A percentile compares a stretch with the other conserved stretches of the same genome.
phyloP scores from a whole-genome alignment of 495 filamentous ascomycete genomes.

The Podospora appendiculata region DNA sequence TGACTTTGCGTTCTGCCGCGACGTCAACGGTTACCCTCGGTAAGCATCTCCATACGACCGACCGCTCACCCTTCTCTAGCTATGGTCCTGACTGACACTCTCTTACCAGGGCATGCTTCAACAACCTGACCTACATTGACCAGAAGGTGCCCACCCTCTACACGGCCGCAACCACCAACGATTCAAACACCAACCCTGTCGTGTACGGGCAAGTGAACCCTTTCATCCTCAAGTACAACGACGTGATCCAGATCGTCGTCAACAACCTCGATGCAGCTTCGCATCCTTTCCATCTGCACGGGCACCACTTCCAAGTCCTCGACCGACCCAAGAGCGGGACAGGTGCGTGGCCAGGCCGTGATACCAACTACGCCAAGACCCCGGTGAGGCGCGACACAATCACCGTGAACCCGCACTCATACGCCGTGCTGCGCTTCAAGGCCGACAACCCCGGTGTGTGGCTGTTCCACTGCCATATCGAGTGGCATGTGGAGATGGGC shows the following conservation, averaged over 20 bases:
- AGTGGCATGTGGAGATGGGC: constrained; percentile 73
- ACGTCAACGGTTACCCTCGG: constrained; percentile 56
- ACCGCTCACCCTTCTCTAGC: too few species aligned
- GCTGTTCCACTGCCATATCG: constrained; percentile 77
- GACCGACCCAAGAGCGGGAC: constrained; percentile 35
- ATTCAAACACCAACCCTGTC: constrained; percentile 47
- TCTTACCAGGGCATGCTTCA: constrained; percentile 57
- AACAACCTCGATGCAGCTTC: constrained; percentile 68
- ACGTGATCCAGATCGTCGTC: constrained; percentile 70
- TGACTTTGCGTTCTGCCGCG: constrained; percentile 52
- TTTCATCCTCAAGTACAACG: constrained; percentile 52
- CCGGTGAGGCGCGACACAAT: constrained; percentile 49
- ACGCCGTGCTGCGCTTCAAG: constrained; percentile 50
- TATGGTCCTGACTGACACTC: not conserved
- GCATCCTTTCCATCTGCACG: constrained; percentile 53
- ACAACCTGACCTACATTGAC: constrained; percentile 61
- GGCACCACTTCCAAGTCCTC: constrained; percentile 73
- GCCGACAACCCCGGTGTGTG: constrained; percentile 70
- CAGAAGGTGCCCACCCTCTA: constrained; percentile 78
- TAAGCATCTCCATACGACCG: constrained; percentile 3
- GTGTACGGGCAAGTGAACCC: constrained; percentile 75
- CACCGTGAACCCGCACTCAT: constrained; percentile 42
- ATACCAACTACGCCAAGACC: constrained; percentile 36
- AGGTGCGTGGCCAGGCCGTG: constrained; percentile 30
- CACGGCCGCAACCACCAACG: constrained; percentile 57